Conservation (phyloP, 2,329 filamentous ascomycete genomes). For the Talaromyces sp. region DNA sequence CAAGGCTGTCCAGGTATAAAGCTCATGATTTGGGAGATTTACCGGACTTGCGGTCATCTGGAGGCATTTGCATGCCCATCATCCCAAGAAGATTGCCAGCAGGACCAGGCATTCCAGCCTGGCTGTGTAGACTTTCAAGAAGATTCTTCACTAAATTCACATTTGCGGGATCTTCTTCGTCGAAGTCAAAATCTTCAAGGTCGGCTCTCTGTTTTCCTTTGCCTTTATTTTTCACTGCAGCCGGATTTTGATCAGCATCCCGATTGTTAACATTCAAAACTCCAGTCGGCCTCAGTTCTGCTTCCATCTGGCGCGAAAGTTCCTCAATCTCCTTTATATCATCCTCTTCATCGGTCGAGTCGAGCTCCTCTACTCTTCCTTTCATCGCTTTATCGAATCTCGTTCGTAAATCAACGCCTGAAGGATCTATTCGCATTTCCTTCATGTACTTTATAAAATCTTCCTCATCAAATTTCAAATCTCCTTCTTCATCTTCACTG, state of each 20-base stretch:
- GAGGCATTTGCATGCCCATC: constrained; percentile 77
- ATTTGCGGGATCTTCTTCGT: constrained; percentile 67
- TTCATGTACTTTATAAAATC: constrained; percentile 76
- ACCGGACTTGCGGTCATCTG: constrained; percentile 58
- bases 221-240: constrained; percentile 22
- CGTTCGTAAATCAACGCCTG: constrained; percentile 31
- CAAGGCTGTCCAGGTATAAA: background rate
- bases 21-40: background rate
- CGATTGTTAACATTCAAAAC: constrained; percentile 40
- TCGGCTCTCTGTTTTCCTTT: constrained; percentile 26
- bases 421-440: constrained; percentile 76
- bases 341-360: constrained; percentile 48
- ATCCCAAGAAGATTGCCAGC: constrained; percentile 81
- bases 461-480: constrained; percentile 76
- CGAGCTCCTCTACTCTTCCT: constrained; percentile 46
- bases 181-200: constrained; percentile 23
- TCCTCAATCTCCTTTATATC: constrained; percentile 58
- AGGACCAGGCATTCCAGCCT: constrained; percentile 80
- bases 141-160: constrained; percentile 87
- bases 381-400: constrained; percentile 24
- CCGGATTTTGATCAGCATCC: constrained; percentile 22
- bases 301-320: constrained; percentile 46
- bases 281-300: constrained; percentile 46
- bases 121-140: constrained; percentile 86
- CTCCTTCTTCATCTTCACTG: constrained; percentile 65